Percentiles rank a stretch among this genome's conserved stretches.
Conservation (phyloP, 129 eudicot species). For the Flaveria robusta region DNA sequence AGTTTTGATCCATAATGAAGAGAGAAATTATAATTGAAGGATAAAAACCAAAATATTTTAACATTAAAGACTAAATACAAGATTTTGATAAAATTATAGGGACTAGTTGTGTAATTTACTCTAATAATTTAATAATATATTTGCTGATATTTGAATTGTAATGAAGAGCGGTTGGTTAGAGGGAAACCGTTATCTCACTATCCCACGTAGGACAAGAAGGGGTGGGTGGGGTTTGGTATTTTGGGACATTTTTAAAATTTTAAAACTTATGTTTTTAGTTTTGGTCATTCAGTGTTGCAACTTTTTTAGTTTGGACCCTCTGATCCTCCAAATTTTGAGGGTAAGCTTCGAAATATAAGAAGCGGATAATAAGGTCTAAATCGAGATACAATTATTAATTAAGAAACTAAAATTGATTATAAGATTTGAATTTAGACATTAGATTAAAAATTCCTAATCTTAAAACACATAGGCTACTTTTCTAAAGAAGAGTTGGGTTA, state of each 20-base stretch:
- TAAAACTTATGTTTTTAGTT: neutral
- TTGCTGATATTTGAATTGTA: constrained; percentile 27
- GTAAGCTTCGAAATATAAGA: neutral
- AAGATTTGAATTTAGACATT: too few species aligned
- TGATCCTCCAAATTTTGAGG: neutral
- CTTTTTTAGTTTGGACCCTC: neutral
- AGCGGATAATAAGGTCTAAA: neutral
- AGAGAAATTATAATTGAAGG: too few species aligned
- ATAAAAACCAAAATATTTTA: too few species aligned
- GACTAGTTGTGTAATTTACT: too few species aligned
- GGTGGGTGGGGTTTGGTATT: constrained; percentile 1
- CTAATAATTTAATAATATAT: neutral
- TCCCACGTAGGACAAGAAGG: constrained; percentile 19
- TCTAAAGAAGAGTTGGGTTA: too few species aligned
- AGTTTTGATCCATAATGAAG: too few species aligned
- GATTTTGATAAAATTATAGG: too few species aligned
- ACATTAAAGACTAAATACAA: too few species aligned
- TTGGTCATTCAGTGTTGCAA: constrained; percentile 1
- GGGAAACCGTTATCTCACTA: constrained; percentile 20
- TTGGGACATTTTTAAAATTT: neutral
- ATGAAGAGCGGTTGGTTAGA: constrained; percentile 33
- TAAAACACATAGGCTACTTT: neutral
- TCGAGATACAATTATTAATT: too few species aligned
- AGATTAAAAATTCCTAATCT: too few species aligned
- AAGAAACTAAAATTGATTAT: too few species aligned